Evolutionary conservation across 768 basidiomycete genomes (phyloP).

Genomic region (Pisolithus orientalis): DNA sequence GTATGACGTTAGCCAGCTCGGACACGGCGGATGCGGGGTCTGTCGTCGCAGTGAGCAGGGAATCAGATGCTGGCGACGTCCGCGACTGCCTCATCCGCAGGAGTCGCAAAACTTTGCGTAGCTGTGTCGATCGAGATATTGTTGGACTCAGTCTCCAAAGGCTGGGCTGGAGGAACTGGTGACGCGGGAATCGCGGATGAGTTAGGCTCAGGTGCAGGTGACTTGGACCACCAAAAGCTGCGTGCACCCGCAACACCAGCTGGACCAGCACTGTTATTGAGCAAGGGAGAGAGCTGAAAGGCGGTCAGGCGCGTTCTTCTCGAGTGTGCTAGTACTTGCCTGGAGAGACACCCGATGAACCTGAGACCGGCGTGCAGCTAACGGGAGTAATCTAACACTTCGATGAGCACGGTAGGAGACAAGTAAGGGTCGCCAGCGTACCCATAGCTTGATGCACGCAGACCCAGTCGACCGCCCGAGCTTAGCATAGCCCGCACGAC

Average conservation of each 20-base stretch:
- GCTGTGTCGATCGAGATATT: background rate
- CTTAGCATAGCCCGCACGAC: constrained; percentile 17
- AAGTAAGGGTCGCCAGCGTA: background rate
- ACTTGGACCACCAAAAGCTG: constrained; percentile 29
- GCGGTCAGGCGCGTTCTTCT: constrained; percentile 1
- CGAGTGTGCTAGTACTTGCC: constrained; percentile 9
- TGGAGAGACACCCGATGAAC: constrained; percentile 10
- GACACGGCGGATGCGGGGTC: constrained; percentile 13
- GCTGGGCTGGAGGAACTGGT: constrained; percentile 6
- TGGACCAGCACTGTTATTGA: constrained; percentile 1
- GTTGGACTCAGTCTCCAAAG: background rate
- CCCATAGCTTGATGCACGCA: constrained; percentile 20
- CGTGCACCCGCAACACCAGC: constrained; percentile 12
- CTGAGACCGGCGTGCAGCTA: constrained; percentile 7
- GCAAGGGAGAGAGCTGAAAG: constrained; percentile 4
- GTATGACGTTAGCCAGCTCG: constrained; percentile 23
- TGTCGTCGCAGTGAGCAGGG: constrained; percentile 1
- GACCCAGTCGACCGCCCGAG: constrained; percentile 15
- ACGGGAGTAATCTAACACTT: constrained; percentile 11
- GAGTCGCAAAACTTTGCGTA: too few relatives aligned
- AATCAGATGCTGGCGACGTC: background rate
- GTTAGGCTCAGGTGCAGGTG: constrained; percentile 2
- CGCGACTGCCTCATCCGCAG: background rate
- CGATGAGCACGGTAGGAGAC: constrained; percentile 5
- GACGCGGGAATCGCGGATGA: background rate